Conservation (phyloP, 208 protist species). For the Trypanosoma lewisi region DNA sequence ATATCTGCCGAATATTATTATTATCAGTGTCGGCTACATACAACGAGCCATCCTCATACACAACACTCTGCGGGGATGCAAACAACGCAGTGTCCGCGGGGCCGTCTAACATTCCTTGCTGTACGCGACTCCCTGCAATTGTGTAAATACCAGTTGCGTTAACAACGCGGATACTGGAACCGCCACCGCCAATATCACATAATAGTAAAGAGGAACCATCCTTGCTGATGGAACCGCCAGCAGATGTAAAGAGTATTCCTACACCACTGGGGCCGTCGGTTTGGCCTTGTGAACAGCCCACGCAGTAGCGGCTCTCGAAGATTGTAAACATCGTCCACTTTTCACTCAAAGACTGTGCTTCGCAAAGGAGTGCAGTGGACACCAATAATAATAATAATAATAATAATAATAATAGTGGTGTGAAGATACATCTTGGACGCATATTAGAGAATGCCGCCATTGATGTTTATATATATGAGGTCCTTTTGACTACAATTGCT, state of each 20-base stretch:
- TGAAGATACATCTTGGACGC: too few relatives aligned
- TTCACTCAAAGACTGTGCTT: too few relatives aligned
- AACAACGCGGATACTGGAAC: constrained; percentile 46
- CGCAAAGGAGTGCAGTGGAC: too few relatives aligned
- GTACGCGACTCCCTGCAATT: constrained; percentile 37
- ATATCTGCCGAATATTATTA: constrained; percentile 53
- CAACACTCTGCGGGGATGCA: constrained; percentile 23
- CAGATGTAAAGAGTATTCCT: constrained; percentile 41
- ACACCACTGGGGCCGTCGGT: constrained; percentile 44
- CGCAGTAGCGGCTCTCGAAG: constrained; percentile 13
- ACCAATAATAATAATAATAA: too few relatives aligned
- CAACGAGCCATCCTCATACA: constrained; percentile 18
- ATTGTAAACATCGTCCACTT: constrained; percentile 5
- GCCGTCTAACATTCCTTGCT: constrained; percentile 33
- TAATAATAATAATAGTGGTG: too few relatives aligned
- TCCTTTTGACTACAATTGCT: too few relatives aligned
- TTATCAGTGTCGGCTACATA: constrained; percentile 62
- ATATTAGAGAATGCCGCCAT: too few relatives aligned
- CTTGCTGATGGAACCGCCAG: constrained; percentile 21
- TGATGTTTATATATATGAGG: too few relatives aligned
- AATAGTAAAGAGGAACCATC: constrained; percentile 31
- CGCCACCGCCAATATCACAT: constrained; percentile 45
- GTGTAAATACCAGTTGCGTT: constrained; percentile 34
- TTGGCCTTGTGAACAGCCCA: constrained; percentile 3
- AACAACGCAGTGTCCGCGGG: constrained; percentile 27